These are phyloP conservation scores for Scheffersomyces lignosus DNA, from an alignment of 805 yeast genomes.

Conservation along the genomic window DNA sequence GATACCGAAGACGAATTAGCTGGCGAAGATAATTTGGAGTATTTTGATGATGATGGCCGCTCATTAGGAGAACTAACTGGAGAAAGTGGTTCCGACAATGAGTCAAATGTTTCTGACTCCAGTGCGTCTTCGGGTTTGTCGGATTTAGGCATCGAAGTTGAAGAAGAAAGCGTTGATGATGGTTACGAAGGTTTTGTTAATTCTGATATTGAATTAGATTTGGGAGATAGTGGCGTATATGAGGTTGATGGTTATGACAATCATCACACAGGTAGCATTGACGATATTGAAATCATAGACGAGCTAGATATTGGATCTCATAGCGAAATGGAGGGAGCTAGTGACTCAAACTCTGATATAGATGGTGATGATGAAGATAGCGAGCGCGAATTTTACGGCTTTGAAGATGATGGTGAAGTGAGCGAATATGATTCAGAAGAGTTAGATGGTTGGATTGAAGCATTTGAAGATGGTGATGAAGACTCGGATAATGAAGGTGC, in stretches of 20 bases:
- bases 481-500: conserved; percentile 20
- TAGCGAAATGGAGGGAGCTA: conserved; percentile 21
- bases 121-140: conserved; percentile 24
- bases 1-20: conserved; percentile 64
- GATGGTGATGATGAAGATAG: conserved; percentile 4
- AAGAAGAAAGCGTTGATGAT: conserved; percentile 23
- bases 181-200: conserved; percentile 9
- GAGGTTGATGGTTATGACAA: conserved; percentile 40
- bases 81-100: conserved; percentile 28
- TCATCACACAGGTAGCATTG: conserved; percentile 17
- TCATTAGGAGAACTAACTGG: conserved; percentile 29
- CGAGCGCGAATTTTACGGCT: conserved; percentile 11
- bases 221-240: conserved; percentile 40
- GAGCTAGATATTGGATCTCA: conserved; percentile 30
- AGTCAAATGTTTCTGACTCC: conserved; percentile 25
- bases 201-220: conserved; percentile 12
- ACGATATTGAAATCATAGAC: conserved; percentile 37
- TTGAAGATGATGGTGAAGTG: conserved; percentile 21
- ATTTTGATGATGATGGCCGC: conserved; percentile 34
- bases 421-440: conserved; percentile 38
- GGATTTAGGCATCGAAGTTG: conserved; percentile 26
- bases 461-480: conserved; percentile 31
- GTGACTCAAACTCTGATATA: conserved; percentile 9
- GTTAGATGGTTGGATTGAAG: conserved; percentile 42
- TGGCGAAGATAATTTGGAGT: conserved; percentile 53